Evolutionary conservation across 208 protist genomes (phyloP).

Genomic region (Leishmania martiniquensis): DNA sequence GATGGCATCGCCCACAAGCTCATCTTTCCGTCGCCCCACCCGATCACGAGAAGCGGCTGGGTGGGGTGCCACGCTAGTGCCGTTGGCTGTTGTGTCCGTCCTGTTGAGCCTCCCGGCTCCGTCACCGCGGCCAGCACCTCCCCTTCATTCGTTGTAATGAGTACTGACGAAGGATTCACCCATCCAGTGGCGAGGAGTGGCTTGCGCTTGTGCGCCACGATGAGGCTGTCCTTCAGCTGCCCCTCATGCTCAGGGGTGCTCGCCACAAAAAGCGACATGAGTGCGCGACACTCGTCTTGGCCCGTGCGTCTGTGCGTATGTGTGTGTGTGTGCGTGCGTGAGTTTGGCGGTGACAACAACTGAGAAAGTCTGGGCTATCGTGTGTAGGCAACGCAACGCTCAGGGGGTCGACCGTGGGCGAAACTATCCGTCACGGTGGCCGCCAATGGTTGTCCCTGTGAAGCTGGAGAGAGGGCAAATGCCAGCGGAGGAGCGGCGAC

Average conservation of each 20-base stretch:
- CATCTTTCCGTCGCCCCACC: conserved; percentile 85
- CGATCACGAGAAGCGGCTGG: conserved; percentile 69
- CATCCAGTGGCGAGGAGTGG: conserved; percentile 79
- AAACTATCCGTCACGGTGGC: too few relatives aligned
- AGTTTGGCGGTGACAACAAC: too few relatives aligned
- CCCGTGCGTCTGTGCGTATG: background rate
- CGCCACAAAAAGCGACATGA: conserved; percentile 79
- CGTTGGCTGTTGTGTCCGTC: conserved; percentile 37
- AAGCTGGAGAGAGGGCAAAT: too few relatives aligned
- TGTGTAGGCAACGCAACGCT: too few relatives aligned
- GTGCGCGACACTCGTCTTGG: background rate
- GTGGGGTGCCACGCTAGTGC: conserved; percentile 88
- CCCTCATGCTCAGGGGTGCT: conserved; percentile 69
- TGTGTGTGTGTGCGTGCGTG: too few relatives aligned
- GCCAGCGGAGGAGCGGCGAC: too few relatives aligned
- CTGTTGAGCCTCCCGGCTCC: conserved; percentile 29
- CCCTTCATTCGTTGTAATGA: conserved; percentile 84
- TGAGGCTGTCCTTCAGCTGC: conserved; percentile 51
- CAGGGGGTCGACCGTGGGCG: too few relatives aligned
- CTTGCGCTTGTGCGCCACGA: conserved; percentile 54
- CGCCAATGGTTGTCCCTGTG: too few relatives aligned
- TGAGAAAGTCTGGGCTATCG: too few relatives aligned
- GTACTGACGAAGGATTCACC: conserved; percentile 57
- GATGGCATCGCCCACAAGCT: conserved; percentile 62
- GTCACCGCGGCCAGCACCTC: conserved; percentile 64